Percentiles rank a stretch among this genome's conserved stretches.
phyloP scores from a whole-genome alignment of 2,329 filamentous ascomycete genomes.

The Beauveria scarabaeidicola region DNA sequence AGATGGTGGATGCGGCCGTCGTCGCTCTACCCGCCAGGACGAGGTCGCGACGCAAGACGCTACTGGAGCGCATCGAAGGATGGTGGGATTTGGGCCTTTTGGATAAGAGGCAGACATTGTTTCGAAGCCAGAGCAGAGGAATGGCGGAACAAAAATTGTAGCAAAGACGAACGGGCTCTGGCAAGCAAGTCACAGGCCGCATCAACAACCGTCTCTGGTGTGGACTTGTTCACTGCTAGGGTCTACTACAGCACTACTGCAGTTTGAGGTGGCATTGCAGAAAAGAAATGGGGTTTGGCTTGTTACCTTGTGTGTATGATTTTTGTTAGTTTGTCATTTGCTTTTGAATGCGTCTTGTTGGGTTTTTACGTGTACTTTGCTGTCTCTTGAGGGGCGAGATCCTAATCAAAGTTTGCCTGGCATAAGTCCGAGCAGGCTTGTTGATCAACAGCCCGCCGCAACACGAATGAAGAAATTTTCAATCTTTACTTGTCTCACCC shows the following conservation, averaged over 20 bases:
- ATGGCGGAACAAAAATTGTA: constrained; percentile 10
- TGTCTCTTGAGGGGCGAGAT: background rate
- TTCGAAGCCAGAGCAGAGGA: constrained; percentile 18
- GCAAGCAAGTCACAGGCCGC: background rate
- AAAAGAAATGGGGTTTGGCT: background rate
- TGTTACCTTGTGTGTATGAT: background rate
- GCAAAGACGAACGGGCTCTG: background rate
- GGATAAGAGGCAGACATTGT: constrained; percentile 33
- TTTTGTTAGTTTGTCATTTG: background rate
- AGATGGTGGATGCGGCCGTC: constrained; percentile 8
- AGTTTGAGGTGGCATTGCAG: background rate
- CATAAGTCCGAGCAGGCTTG: background rate
- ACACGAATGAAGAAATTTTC: background rate
- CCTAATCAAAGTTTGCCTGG: background rate
- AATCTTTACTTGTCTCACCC: background rate
- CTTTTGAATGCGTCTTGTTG: background rate
- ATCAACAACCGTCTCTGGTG: background rate
- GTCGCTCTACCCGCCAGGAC: constrained; percentile 1
- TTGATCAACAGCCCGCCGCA: background rate
- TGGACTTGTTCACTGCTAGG: background rate
- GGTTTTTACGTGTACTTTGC: background rate
- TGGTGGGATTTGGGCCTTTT: constrained; percentile 48
- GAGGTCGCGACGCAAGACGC: constrained; percentile 35
- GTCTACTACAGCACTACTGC: background rate
- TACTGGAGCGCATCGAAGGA: constrained; percentile 40